Base-by-base conservation (phyloP, 2,329 filamentous ascomycete genomes). In the Cercospora sp. region DNA sequence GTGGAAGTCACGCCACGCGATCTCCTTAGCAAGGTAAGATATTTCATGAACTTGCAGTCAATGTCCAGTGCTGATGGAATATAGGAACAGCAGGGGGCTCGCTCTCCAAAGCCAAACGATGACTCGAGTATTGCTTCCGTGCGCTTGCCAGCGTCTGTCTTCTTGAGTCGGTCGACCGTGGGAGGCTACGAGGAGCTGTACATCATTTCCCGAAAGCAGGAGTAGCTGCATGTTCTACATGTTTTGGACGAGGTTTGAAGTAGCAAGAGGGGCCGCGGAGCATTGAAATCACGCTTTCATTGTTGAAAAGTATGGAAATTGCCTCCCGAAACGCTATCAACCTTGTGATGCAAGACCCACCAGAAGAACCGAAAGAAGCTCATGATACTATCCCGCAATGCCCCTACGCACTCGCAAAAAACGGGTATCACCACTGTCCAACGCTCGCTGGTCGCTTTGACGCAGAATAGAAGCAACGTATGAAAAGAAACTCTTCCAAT, bases 141-240 rank as follows among this genome's bases (percentile, higher is more conserved):
- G 45, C 61, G 61, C 8, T 1, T 63, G 16, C 60, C 60, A 28
- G 61, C 61, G 2, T 31, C 55, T 2, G 61, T 53, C 7, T 53
- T 53, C 48, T 20, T 55, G 36, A 55, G 23, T 42, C 31, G 61
- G 20, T 45, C 31, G 16, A 62, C 60, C 3, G 60, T 62, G 8
- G 60, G 61, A 53, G 45, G 42, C 4, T 63, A 53, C 45, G 45
- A 51, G n/a, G 45, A 63, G 45, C 61, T 63, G 28, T 63, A 33
- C 31, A 39, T 63, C 18, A 30, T 53, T 5, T 63, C 61, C 12
- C 28, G 61, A 10, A 57, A 63, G 61, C 61, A 63, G 5, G 45
- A 53, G 28, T 45, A 55, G 23, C 16, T 16, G n/a, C 12, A 18
- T 13, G 58, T 60, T 51, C 18, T 9, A 16, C 39, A 30, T 9